These are phyloP conservation scores for Cladosporium sp. DNA, from an alignment of 2,329 filamentous ascomycete genomes.

Conservation along the genomic window DNA sequence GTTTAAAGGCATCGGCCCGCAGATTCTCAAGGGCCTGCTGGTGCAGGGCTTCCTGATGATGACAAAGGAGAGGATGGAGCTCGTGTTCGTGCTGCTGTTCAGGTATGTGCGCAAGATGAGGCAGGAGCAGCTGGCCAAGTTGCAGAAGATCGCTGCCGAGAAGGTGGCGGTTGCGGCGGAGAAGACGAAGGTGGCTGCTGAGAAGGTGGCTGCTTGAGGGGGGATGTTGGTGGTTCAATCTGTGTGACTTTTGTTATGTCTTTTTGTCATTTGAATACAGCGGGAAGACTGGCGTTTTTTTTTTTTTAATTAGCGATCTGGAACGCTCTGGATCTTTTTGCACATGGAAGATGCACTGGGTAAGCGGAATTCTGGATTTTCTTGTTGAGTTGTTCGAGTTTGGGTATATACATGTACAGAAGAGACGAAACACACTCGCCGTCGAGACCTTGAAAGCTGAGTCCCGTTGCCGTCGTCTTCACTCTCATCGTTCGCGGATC, in stretches of 20 bases:
- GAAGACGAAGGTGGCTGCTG: slow-evolving; percentile 31
- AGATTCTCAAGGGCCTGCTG: slow-evolving; percentile 86
- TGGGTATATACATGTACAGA: slow-evolving; percentile 22
- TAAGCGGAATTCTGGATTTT: background rate
- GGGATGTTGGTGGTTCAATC: background rate
- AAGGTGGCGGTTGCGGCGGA: slow-evolving; percentile 41
- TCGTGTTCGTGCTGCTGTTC: slow-evolving; percentile 81
- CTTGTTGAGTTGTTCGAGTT: slow-evolving; percentile 5
- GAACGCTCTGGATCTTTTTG: slow-evolving; percentile 1
- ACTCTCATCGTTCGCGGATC: background rate
- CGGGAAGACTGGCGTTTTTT: background rate
- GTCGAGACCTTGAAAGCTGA: background rate
- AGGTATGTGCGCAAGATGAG: slow-evolving; percentile 71
- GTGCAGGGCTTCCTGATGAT: slow-evolving; percentile 98
- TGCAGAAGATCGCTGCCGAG: slow-evolving; percentile 59
- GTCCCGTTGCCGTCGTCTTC: background rate
- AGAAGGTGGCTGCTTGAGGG: slow-evolving; percentile 6
- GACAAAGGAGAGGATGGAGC: slow-evolving; percentile 94
- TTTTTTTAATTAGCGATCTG: too few species aligned
- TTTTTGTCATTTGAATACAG: background rate
- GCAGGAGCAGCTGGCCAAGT: slow-evolving; percentile 64
- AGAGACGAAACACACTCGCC: slow-evolving; percentile 12
- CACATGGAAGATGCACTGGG: too few species aligned
- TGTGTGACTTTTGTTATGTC: background rate
- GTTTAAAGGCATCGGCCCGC: slow-evolving; percentile 95